phyloP scores from a whole-genome alignment of 179 eudicot genomes.

The Silene vulgaris region DNA sequence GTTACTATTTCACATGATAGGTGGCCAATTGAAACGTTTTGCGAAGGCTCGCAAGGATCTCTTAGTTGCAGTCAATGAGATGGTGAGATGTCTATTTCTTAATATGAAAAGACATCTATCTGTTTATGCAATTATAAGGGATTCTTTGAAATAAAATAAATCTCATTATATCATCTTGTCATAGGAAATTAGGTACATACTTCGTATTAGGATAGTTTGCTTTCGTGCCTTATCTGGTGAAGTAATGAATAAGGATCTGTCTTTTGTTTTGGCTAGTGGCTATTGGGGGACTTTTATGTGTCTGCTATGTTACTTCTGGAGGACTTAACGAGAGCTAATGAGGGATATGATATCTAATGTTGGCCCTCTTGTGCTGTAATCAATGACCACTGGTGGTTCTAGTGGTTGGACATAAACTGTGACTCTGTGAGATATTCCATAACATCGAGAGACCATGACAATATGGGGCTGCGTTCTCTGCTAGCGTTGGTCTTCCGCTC shows the following conservation, averaged over 20 bases:
- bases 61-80: slow-evolving; percentile 91
- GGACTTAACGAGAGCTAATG: not conserved
- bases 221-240: not conserved
- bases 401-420: not conserved
- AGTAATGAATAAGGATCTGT: slow-evolving; percentile 2
- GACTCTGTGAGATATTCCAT: not conserved
- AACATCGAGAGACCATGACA: not conserved
- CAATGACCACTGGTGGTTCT: not conserved
- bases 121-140: slow-evolving; percentile 6
- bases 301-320: not conserved
- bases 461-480: not conserved
- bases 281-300: not conserved
- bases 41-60: slow-evolving; percentile 98
- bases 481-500: not conserved
- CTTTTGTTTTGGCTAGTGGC: slow-evolving; percentile 2
- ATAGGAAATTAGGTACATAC: not conserved
- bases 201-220: not conserved
- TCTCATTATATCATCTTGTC: no score
- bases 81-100: slow-evolving; percentile 54
- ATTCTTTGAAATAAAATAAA: not conserved
- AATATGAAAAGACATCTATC: slow-evolving; percentile 9
- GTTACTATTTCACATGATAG: slow-evolving; percentile 86
- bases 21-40: slow-evolving; percentile 92
- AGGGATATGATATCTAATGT: no score
- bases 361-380: slow-evolving; percentile 6